Evolutionary conservation across 176 grass and related monocot species (phyloP).

Genomic region (Aegilops tauschii): DNA sequence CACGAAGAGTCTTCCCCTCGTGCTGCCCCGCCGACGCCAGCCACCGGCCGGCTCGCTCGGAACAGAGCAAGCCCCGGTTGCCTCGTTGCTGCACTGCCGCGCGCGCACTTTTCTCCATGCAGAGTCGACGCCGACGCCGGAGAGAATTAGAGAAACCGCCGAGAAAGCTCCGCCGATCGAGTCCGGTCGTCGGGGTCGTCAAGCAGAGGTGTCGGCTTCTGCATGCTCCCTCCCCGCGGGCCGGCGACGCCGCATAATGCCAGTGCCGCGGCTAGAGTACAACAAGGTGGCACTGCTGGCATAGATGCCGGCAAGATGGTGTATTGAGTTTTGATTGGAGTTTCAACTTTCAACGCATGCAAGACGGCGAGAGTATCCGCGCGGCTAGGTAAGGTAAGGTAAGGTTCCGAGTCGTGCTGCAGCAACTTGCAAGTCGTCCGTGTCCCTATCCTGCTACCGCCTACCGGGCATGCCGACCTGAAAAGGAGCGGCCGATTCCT

Average conservation of each 20-base stretch:
- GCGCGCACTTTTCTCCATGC: neutral
- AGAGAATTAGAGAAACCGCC: slow-evolving; percentile 2
- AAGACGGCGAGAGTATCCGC: neutral
- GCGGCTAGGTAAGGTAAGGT: neutral
- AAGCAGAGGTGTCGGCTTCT: slow-evolving; percentile 4
- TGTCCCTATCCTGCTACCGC: neutral
- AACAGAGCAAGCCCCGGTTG: neutral
- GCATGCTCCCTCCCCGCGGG: neutral
- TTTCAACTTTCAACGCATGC: neutral
- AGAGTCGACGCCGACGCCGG: too few species aligned
- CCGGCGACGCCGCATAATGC: neutral
- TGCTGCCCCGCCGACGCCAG: neutral
- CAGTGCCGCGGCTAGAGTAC: too few species aligned
- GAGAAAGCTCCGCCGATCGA: neutral
- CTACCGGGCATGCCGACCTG: neutral
- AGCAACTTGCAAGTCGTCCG: neutral
- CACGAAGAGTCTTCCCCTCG: neutral
- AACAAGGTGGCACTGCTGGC: too few species aligned
- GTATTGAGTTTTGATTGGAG: too few species aligned
- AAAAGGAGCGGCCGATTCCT: neutral
- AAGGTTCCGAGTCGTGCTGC: neutral
- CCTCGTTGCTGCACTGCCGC: neutral
- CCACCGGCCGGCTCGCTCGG: neutral
- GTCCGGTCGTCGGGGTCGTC: neutral
- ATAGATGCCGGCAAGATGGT: too few species aligned